Evolutionary conservation across 495 filamentous ascomycete species (phyloP).

Genomic region (Lasiosphaeris hirsuta): DNA sequence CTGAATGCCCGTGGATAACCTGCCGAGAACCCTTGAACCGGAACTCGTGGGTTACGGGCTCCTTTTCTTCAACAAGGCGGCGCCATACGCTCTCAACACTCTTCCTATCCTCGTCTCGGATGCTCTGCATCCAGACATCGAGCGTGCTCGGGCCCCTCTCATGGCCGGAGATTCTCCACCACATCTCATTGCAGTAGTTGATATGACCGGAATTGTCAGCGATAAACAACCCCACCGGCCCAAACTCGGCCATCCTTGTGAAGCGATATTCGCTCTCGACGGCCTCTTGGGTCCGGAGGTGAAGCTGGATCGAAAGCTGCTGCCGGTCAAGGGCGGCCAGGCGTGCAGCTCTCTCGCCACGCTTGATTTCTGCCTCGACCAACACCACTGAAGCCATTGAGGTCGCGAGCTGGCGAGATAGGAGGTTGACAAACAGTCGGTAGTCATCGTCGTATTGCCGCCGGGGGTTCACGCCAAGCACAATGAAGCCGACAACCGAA

Average conservation of each 20-base stretch:
- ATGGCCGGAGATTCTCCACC: conserved; percentile 63
- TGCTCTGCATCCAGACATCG: conserved; percentile 62
- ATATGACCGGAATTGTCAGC: conserved; percentile 58
- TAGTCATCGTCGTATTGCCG: conserved; percentile 69
- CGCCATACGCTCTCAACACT: conserved; percentile 54
- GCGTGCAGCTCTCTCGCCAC: conserved; percentile 62
- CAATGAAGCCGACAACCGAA: conserved; percentile 61
- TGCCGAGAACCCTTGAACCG: conserved; percentile 62
- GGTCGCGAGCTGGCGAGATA: conserved; percentile 66
- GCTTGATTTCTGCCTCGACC: conserved; percentile 69
- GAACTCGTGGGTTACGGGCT: conserved; percentile 61
- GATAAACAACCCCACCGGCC: conserved; percentile 71
- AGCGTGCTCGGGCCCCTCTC: conserved; percentile 46
- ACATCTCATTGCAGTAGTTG: conserved; percentile 70
- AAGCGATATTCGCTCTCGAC: conserved; percentile 69
- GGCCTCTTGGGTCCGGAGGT: conserved; percentile 62
- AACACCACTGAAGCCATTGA: conserved; percentile 68
- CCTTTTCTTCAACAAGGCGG: conserved; percentile 52
- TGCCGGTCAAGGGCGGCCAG: conserved; percentile 63
- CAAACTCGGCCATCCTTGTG: conserved; percentile 70
- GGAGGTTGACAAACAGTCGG: conserved; percentile 63
- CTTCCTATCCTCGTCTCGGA: conserved; percentile 58
- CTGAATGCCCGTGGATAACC: conserved; percentile 52
- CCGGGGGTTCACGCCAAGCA: conserved; percentile 66
- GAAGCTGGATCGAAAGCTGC: conserved; percentile 63